Percentiles rank a stretch among this genome's conserved stretches.
Conservation (phyloP, 23 red algal species). For the Gracilariopsis chorda region DNA sequence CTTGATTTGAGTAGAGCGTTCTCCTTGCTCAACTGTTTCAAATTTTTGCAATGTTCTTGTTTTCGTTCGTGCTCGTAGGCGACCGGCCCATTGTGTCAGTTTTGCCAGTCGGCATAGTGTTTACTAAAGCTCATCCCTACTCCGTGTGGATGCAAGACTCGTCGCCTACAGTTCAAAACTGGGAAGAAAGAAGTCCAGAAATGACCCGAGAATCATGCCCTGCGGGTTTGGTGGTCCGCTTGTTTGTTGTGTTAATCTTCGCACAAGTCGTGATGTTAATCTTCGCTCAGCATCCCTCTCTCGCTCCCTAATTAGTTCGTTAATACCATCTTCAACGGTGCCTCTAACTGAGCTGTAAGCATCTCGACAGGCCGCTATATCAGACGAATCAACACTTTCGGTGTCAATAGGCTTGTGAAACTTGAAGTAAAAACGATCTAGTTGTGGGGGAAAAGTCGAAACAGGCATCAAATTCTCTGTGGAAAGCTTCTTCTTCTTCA, state of each 20-base stretch:
- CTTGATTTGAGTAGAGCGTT: no score
- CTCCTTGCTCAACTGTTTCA: no score
- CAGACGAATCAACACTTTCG: background rate
- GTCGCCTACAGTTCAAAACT: no score
- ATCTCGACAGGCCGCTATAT: background rate
- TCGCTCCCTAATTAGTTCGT: background rate
- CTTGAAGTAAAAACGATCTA: constrained; percentile 56
- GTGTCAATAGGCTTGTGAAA: constrained; percentile 58
- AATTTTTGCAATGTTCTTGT: no score
- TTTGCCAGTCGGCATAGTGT: no score
- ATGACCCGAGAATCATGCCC: no score
- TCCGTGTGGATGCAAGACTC: no score
- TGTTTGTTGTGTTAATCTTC: background rate
- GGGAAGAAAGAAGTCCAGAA: no score
- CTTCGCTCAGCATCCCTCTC: background rate
- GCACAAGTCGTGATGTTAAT: background rate
- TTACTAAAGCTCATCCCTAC: no score
- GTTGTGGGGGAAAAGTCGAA: background rate
- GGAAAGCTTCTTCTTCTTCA: constrained; percentile 11
- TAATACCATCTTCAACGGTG: constrained; percentile 37
- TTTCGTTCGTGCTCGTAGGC: no score
- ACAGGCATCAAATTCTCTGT: constrained; percentile 35
- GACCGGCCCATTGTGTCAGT: no score
- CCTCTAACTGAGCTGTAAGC: background rate
- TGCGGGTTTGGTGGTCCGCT: background rate